phyloP scores from a whole-genome alignment of 108 stramenopile genomes.

The Skeletonema tropicum region DNA sequence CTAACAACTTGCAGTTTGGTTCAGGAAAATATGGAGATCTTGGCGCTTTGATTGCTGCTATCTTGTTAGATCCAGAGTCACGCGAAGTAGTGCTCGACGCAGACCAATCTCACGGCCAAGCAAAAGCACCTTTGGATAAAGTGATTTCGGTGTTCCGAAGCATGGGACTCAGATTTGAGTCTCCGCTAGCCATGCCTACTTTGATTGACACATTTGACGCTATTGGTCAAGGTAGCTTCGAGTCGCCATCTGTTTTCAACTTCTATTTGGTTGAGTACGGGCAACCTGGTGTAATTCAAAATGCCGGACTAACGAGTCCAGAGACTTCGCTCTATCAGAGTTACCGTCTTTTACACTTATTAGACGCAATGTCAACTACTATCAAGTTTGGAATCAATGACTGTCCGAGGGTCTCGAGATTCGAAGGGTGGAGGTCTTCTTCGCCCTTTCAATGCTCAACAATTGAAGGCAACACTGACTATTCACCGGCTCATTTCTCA shows the following conservation, averaged over 20 bases:
- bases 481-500: slow-evolving; percentile 11
- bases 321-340: slow-evolving; percentile 38
- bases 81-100: slow-evolving; percentile 27
- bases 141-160: slow-evolving; percentile 6
- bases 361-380: slow-evolving; percentile 31
- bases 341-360: slow-evolving; percentile 10
- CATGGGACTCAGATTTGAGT: slow-evolving; percentile 6
- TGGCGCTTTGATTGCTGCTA: slow-evolving; percentile 48
- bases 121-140: slow-evolving; percentile 34
- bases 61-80: slow-evolving; percentile 51
- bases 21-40: slow-evolving; percentile 49
- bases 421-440: slow-evolving; percentile 13
- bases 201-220: slow-evolving; percentile 16
- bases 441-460: slow-evolving; percentile 8
- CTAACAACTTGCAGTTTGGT: slow-evolving; percentile 17
- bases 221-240: slow-evolving; percentile 50
- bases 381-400: slow-evolving; percentile 42
- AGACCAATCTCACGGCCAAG: slow-evolving; percentile 32
- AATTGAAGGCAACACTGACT: slow-evolving; percentile 24
- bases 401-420: slow-evolving; percentile 17
- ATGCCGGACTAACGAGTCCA: slow-evolving; percentile 34
- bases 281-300: slow-evolving; percentile 25
- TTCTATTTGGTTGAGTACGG: slow-evolving; percentile 66
- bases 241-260: slow-evolving; percentile 62
- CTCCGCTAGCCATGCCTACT: background rate